These are phyloP conservation scores for Pyracantha coccinea DNA, from an alignment of 331 rosid genomes.

Conservation along the genomic window DNA sequence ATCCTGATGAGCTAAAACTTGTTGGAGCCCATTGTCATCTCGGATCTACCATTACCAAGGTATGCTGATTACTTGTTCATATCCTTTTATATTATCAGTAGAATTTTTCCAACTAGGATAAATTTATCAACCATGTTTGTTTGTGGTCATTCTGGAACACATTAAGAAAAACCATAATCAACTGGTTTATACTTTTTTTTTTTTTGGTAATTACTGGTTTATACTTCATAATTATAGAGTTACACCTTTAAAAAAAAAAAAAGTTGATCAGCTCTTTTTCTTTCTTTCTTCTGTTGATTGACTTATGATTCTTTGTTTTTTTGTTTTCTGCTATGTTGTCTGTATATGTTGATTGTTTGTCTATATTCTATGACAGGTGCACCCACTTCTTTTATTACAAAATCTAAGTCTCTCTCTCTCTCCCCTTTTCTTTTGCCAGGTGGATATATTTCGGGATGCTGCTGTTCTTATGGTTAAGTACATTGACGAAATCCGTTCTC, in stretches of 20 bases:
- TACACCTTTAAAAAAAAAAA: background rate
- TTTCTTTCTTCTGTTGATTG: background rate
- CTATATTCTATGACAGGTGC: background rate
- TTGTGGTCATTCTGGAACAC: background rate
- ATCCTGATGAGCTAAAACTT: slow-evolving; percentile 77
- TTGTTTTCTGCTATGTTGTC: background rate
- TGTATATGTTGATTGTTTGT: background rate
- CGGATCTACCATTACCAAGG: slow-evolving; percentile 96
- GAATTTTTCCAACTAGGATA: background rate
- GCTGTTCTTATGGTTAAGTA: slow-evolving; percentile 85
- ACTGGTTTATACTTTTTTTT: background rate
- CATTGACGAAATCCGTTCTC: slow-evolving; percentile 79
- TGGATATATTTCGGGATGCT: slow-evolving; percentile 93
- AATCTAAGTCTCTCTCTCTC: background rate
- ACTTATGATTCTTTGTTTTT: background rate
- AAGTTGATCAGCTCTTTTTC: no score
- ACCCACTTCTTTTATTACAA: background rate
- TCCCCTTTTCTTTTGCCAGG: slow-evolving; percentile 36
- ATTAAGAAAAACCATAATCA: background rate
- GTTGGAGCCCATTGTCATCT: slow-evolving; percentile 99
- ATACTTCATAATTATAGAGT: background rate
- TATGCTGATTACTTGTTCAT: slow-evolving; percentile 9
- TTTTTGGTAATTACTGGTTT: no score
- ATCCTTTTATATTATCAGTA: background rate
- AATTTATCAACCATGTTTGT: background rate